These are phyloP conservation scores for Aspergillus puulaauensis DNA, from an alignment of 2,329 filamentous ascomycete species.

Conservation along the genomic window DNA sequence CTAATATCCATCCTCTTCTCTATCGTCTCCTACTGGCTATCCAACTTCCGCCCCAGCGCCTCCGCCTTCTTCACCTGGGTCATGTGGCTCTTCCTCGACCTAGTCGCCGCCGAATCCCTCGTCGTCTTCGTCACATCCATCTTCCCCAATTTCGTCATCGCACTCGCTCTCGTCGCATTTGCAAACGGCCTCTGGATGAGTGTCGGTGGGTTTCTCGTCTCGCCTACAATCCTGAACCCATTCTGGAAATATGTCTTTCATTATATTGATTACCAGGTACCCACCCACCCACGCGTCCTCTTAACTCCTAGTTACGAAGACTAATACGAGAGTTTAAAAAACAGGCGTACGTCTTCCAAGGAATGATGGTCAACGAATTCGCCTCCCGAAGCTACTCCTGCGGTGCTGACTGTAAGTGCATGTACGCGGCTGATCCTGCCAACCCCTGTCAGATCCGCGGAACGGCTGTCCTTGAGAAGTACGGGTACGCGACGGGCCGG, in stretches of 20 bases:
- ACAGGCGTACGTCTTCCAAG: slow-evolving; percentile 75
- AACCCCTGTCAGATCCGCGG: slow-evolving; percentile 69
- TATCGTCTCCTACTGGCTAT: slow-evolving; percentile 74
- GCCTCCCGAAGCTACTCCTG: slow-evolving; percentile 64
- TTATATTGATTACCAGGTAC: slow-evolving; percentile 79
- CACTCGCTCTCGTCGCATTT: slow-evolving; percentile 77
- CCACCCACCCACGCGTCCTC: background rate
- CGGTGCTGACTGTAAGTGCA: slow-evolving; percentile 61
- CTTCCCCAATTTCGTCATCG: slow-evolving; percentile 76
- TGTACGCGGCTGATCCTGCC: slow-evolving; percentile 65
- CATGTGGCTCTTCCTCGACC: slow-evolving; percentile 81
- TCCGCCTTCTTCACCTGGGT: slow-evolving; percentile 73
- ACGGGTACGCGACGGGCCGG: slow-evolving; percentile 65
- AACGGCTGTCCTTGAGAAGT: slow-evolving; percentile 66
- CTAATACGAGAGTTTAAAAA: background rate
- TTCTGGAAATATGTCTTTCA: slow-evolving; percentile 88
- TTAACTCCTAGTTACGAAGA: background rate
- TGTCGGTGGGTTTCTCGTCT: slow-evolving; percentile 78
- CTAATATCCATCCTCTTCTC: slow-evolving; percentile 75
- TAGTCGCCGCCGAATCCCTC: slow-evolving; percentile 77
- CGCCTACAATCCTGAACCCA: slow-evolving; percentile 68
- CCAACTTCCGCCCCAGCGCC: slow-evolving; percentile 67
- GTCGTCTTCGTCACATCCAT: slow-evolving; percentile 73
- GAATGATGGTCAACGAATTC: slow-evolving; percentile 94
- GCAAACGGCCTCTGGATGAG: slow-evolving; percentile 90